These are phyloP conservation scores for Lecanicillium sp. DNA, from an alignment of 2,329 filamentous ascomycete species.

Conservation along the genomic window DNA sequence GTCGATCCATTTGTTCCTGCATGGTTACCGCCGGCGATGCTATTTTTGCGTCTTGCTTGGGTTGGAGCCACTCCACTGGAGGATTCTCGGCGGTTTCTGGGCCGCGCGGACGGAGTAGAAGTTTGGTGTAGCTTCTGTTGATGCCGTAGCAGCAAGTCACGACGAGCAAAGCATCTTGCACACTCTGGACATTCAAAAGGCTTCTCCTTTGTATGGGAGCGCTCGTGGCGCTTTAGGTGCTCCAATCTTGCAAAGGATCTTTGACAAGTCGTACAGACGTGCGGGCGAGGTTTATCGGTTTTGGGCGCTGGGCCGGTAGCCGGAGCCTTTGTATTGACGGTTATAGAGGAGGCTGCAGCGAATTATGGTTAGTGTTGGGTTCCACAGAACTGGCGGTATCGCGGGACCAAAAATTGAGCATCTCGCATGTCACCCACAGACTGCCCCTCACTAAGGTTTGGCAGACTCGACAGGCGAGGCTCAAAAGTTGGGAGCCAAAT, in stretches of 20 bases:
- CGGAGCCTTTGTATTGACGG: constrained; percentile 38
- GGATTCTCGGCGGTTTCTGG: constrained; percentile 84
- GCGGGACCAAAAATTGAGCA: no score
- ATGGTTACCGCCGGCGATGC: constrained; percentile 55
- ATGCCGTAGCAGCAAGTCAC: constrained; percentile 85
- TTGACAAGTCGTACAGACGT: constrained; percentile 84
- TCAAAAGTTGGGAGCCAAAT: no score
- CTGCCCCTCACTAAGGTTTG: no score
- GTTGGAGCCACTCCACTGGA: constrained; percentile 61
- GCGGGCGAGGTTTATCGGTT: constrained; percentile 93
- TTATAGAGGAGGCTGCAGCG: constrained; percentile 38
- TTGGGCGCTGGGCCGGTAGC: constrained; percentile 70
- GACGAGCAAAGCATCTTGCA: constrained; percentile 84
- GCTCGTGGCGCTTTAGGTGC: constrained; percentile 63
- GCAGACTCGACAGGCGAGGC: no score
- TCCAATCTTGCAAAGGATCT: constrained; percentile 91
- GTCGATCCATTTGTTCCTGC: constrained; percentile 34
- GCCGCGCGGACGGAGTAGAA: constrained; percentile 76
- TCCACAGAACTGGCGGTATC: constrained; percentile 10
- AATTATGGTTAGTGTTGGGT: constrained; percentile 2
- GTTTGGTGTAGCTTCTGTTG: constrained; percentile 98
- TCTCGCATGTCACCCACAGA: no score
- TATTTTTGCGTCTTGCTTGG: constrained; percentile 79
- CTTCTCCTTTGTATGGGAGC: constrained; percentile 67
- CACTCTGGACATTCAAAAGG: constrained; percentile 97